Conservation (phyloP, 1,139 yeast species). For the Debaryomyces robertsiae region DNA sequence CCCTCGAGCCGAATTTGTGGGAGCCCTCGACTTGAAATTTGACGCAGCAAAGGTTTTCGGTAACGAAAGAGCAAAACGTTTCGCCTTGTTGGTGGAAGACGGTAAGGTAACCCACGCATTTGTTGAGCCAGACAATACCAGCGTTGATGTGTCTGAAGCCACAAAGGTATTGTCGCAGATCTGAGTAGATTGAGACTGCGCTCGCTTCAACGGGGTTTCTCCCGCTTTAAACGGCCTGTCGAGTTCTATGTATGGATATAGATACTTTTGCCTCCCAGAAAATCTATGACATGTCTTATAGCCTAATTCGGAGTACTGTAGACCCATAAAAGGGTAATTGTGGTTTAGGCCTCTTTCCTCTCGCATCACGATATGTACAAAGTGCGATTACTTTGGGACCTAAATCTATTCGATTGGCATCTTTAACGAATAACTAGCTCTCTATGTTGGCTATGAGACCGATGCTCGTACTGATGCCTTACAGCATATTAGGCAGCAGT, state of each 20-base stretch:
- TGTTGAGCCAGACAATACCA: constrained; percentile 80
- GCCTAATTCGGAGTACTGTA: too few species aligned
- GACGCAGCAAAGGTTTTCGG: constrained; percentile 78
- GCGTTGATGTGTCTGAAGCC: constrained; percentile 57
- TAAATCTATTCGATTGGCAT: too few species aligned
- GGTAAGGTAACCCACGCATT: constrained; percentile 68
- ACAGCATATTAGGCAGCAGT: too few species aligned
- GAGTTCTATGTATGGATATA: not conserved
- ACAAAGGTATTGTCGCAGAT: constrained; percentile 32
- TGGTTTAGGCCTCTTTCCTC: too few species aligned
- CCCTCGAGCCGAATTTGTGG: constrained; percentile 69
- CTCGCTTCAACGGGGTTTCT: not conserved
- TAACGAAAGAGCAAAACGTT: constrained; percentile 72
- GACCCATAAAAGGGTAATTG: too few species aligned
- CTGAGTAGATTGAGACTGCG: not conserved
- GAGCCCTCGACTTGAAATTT: constrained; percentile 63
- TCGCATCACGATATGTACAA: too few species aligned
- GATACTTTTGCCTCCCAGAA: not conserved
- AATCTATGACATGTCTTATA: too few species aligned
- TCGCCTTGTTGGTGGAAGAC: constrained; percentile 72
- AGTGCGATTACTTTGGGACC: too few species aligned
- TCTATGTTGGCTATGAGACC: too few species aligned
- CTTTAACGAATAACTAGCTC: too few species aligned
- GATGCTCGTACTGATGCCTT: too few species aligned
- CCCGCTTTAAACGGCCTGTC: not conserved